Evolutionary conservation across 768 basidiomycete genomes (phyloP), one percentile per base, ranked within the genome.

Genomic region (Steccherinum ochraceum): DNA sequence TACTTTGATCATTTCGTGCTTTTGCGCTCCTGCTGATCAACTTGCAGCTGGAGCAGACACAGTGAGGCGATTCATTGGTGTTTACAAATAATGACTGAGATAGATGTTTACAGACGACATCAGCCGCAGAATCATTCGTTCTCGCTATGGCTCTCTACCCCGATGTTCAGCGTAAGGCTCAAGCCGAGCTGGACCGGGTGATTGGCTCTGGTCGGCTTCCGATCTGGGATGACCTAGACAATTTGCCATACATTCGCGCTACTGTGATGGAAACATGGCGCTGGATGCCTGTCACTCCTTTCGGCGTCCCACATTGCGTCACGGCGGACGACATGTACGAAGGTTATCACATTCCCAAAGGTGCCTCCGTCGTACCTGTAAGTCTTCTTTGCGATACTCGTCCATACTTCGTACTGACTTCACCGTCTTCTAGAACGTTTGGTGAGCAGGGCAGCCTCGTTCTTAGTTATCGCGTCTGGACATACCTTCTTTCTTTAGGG

Each of bases 121-220:
- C 66, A n/a, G 50, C 64, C 1, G 55, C 67, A 20, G 48, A 57
- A 46, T 59, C 59, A 5, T 67, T 69, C 55, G 58, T 61, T 49
- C 56, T 68, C 19, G 66, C 63, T 16, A 66, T 68, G 63, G 61
- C 58, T n/a, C 48, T 61, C 12, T 59, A 62, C 45, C 67, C 65
- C 10, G 61, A 61, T 5, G 54, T 62, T 21, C 66, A 66, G 50
- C 21, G 41, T 45, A 64, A 58, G 26, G 67, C 67, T 0, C 67
- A 65, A 21, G 56, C 53, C 12, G 64, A 69, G 49, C 54, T 69
- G 24, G 67, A 69, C 19, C n/a, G 52, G 11, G 64, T 68, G 12
- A 30, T 68, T 11, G 65, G 64, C 13, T 19, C 51, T 2, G 59
- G 59, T 41, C 56, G 62, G 7, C 52, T 69, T 24, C 68, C 68